Base-by-base conservation (phyloP, 2,329 filamentous ascomycete species). In the Pleurostoma richardsiae region DNA sequence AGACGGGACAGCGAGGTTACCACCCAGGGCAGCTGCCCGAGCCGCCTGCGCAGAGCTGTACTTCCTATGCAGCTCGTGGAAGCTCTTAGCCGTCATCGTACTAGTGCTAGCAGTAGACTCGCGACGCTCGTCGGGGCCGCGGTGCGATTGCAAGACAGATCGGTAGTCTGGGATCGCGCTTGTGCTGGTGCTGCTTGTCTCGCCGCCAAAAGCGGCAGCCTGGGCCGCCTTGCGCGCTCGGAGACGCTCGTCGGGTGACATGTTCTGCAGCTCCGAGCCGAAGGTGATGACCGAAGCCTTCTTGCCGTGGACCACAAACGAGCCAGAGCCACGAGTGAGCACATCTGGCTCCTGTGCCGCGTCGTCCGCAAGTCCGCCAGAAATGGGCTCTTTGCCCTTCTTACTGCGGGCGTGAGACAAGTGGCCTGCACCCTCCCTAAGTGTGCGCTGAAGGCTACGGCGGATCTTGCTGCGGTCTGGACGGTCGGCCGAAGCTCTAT, bases 281-380 rank as follows among this genome's bases (percentile, higher is more conserved):
- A 99, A 95, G n/a, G 89, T 95, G 55, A 99, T 89, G 47, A 99
- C 88, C 1, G 90, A 96, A 3, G 94, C 94, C 67, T 99, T 97
- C 72, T 97, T 99, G 50, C 94, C 92, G 60, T 99, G 94, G 4
- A 99, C 85, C 4, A 94, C 95, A 64, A 99, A 99, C 57, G 89
- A 95, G 4, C 90, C 90, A 10, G 88, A 82, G 10, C 86, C 86
- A 42, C 94, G 83, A 5, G 86, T 75, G 10, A 99, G 74, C 8
- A 86, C 83, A 55, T 89, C 86, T 36, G 60, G 50, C 61, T 86
- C 71, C 68, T 78, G 58, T 19, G 19, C 19, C 19, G 19, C 19
- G 52, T 80, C 79, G 31, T 81, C 79, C 8, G 66, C 68, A 40
- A 74, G 68, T 11, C 73, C 72, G 39, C 79, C 85, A 3, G 82